Evolutionary conservation across 2,329 filamentous ascomycete species (phyloP), one percentile per base, ranked within the genome.

Genomic region (Fusarium miscanthi): DNA sequence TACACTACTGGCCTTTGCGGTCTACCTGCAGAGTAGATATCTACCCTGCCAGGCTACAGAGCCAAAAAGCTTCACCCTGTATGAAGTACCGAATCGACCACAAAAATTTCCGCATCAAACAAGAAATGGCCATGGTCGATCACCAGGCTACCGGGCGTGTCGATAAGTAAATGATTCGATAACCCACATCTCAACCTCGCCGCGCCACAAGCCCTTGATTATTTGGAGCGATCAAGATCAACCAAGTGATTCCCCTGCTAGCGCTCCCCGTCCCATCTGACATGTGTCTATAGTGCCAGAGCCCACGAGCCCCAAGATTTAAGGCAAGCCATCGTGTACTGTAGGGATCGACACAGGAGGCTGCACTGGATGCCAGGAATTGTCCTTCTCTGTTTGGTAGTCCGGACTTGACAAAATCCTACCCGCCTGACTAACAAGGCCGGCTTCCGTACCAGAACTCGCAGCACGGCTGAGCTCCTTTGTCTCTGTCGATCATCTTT

Each of bases 261-360:
- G 74, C 65, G 66, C 62, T 70, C 72, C 64, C 67, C 68, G 67
- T 66, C 53, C 51, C 66, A 75, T 77, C 76, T 78, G 73, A 59
- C 72, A 77, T 77, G 74, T 78, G 73, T 59, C 57, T 73, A 71
- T 78, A 72, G 72, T 69, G 63, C 72, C 73, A 76, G 66, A 76
- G 75, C 70, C 72, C 69, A 76, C 66, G 63, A 73, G 67, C 61
- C 70, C 70, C 63, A 71, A 69, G 66, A 76, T 71, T 76, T 58
- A 71, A 76, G 61, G 51, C 71, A 74, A 72, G 60, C 63, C 56
- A 70, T 72, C 51, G 54, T 63, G 66, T 25, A 25, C 23, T 25
- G 23, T 57, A 71, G 62, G 60, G 74, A 77, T 78, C 76, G 64
- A 62, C 70, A 67, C 38, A 37, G n/a, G 66, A 72, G 59, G 66